These are phyloP conservation scores for Metschnikowia arizonensis DNA, from an alignment of 805 yeast genomes.

Conservation along the genomic window DNA sequence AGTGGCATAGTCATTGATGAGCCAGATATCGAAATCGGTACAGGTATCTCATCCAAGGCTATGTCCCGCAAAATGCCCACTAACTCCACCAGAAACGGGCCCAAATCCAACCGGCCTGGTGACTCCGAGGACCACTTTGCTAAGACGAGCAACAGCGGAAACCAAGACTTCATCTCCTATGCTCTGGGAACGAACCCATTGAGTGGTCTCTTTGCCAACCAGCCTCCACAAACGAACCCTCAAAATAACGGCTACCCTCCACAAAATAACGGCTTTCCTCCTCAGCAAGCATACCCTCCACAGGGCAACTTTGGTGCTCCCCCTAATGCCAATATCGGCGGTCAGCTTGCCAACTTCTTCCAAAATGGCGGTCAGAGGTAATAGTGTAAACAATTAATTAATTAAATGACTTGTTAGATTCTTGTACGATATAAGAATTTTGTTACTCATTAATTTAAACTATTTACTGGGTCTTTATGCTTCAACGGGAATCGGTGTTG, in stretches of 20 bases:
- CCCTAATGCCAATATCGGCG: constrained; percentile 30
- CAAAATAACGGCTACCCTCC: constrained; percentile 7
- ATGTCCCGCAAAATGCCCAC: constrained; percentile 91
- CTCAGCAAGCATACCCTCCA: constrained; percentile 13
- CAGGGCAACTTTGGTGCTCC: constrained; percentile 12
- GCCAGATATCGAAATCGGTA: constrained; percentile 96
- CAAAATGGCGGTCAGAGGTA: constrained; percentile 21
- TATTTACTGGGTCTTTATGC: constrained; percentile 10
- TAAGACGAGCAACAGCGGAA: constrained; percentile 35
- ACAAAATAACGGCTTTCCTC: constrained; percentile 5
- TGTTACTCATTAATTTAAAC: neutral
- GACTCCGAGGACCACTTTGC: constrained; percentile 45
- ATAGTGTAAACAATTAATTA: neutral
- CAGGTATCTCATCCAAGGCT: constrained; percentile 89
- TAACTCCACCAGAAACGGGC: constrained; percentile 80
- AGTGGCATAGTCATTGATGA: constrained; percentile 87
- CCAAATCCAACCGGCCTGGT: constrained; percentile 68
- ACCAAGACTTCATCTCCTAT: constrained; percentile 32
- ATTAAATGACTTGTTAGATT: too few species aligned
- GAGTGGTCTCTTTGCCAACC: constrained; percentile 41
- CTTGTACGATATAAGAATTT: too few species aligned
- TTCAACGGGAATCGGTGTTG: constrained; percentile 18
- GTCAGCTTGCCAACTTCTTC: constrained; percentile 38
- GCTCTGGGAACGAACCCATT: constrained; percentile 43
- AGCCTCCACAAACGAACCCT: constrained; percentile 12